Evolutionary conservation across 2,329 filamentous ascomycete species (phyloP), one percentile per base, ranked within the genome.

Genomic region (Lecanicillium sp.): DNA sequence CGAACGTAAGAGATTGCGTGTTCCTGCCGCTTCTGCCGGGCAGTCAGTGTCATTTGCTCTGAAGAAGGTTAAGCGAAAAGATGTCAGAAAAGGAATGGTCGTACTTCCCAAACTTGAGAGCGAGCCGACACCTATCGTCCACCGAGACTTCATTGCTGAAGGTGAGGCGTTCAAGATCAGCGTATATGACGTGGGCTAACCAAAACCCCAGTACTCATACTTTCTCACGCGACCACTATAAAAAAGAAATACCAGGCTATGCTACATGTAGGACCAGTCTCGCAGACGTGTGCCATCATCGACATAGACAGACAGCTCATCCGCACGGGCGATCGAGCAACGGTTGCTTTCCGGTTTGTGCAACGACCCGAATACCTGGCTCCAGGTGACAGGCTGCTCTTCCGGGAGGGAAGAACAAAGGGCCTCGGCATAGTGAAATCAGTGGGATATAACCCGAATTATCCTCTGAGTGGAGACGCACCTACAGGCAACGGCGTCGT

Each of bases 61-160:
- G 45, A 90, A 93, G 56, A 85, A 90, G 53, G 78, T 97, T 3
- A 82, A 90, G 41, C 76, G 91, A 35, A 95, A 91, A 65, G 91
- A 97, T 56, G 91, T 98, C 0, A 79, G 93, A 11, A 98, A 98
- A 72, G 93, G 93, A 24, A 97, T 97, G 90, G 93, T 98, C 2
- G 89, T 97, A 4, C 72, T 98, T 24, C 87, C 90, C 37, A 94
- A 90, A 63, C 68, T 84, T 11, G 87, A 94, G 44, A 82, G 81
- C 45, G 76, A 86, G 53, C 79, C 84, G 0, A 72, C 62, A 58
- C 87, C 72, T 54, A 93, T 83, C 55, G 87, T 89, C 10, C 79
- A 84, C 60, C 73, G 78, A 27, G 86, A 90, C 62, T 91, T 91
- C 60, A 73, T 90, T 35, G 87, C 87, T 11, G 87, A 91, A 67